phyloP scores from a whole-genome alignment of 225 moss, liverwort and hornwort genomes.

The Polytrichum formosum region DNA sequence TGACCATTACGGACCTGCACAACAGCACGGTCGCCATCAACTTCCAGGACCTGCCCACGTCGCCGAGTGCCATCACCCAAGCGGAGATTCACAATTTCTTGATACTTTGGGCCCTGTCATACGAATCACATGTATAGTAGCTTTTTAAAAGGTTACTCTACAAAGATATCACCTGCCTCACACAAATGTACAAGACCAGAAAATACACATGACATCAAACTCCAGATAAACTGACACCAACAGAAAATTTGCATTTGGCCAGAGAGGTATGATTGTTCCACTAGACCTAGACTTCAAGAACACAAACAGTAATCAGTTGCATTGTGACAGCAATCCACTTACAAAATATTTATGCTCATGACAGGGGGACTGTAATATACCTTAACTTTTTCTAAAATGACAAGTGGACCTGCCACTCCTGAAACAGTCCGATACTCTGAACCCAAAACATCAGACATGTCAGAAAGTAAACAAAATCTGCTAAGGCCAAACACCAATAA shows the following conservation, averaged over 20 bases:
- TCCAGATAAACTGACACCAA: neutral
- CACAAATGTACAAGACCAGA: neutral
- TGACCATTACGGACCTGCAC: conserved; percentile 57
- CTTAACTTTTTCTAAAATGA: conserved; percentile 75
- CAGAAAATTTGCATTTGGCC: neutral
- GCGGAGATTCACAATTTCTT: conserved; percentile 91
- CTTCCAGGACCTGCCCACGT: conserved; percentile 94
- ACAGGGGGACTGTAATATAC: conserved; percentile 14
- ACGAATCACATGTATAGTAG: neutral
- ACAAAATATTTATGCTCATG: neutral
- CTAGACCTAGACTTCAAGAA: neutral
- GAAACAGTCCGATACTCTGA: conserved; percentile 72
- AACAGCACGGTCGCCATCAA: conserved; percentile 92
- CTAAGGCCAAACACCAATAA: neutral
- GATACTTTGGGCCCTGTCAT: conserved; percentile 80
- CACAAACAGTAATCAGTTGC: neutral
- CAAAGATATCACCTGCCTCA: neutral
- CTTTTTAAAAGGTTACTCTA: neutral
- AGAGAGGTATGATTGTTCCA: neutral
- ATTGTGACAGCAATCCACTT: neutral
- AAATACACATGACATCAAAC: neutral
- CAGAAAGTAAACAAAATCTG: neutral
- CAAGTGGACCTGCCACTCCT: conserved; percentile 72
- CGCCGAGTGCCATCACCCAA: conserved; percentile 88
- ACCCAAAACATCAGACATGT: conserved; percentile 1